Evolutionary conservation across 83 land plant genomes (phyloP), one percentile per base, ranked within the genome.

Genomic region (Isoetes engelmannii): DNA sequence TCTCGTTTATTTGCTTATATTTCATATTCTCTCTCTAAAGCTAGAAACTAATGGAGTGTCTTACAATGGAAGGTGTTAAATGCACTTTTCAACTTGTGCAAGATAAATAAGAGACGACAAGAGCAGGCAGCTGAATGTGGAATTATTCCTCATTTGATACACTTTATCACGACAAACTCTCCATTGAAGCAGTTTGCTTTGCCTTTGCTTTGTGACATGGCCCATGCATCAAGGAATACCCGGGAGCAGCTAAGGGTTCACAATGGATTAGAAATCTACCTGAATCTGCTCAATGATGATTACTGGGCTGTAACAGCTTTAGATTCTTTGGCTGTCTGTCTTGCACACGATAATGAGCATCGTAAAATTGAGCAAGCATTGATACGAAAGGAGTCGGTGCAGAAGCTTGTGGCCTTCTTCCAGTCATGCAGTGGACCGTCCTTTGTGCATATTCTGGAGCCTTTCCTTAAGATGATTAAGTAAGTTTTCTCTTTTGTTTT

Each of bases 111-210:
- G 77, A 80, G 99, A 77, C 82, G 99, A 48, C 99, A 95, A 64
- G 99, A 95, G 61, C 89, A 86, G 70, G 99, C 99, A 20, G 99
- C 99, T 57, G 99, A 95, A 70, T 89, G 94, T 82, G 99, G 99
- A 77, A 88, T 95, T 13, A 88, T 95, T 75, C 97, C 97, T 50
- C 99, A 95, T 68, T 80, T 95, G 81, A 88, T 95, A 86, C 82
- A 79, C 6, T 86, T 95, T 70, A 91, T 95, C 41, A 72, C 79
- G 68, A 77, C 84, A 15, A 84, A 81, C 51, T 95, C 99, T 73
- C 94, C 91, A 12, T 71, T 95, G 61, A 95, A 86, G 71, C 86
- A 80, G 70, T 82, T 84, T 76, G 93, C 99, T 13, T 75, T 95
- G 61, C 97, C 99, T 18, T 79, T 91, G 18, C 83, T 95, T 9